These are phyloP conservation scores for Pelargonium nanum DNA, from an alignment of 345 rosid species.

Conservation along the genomic window DNA sequence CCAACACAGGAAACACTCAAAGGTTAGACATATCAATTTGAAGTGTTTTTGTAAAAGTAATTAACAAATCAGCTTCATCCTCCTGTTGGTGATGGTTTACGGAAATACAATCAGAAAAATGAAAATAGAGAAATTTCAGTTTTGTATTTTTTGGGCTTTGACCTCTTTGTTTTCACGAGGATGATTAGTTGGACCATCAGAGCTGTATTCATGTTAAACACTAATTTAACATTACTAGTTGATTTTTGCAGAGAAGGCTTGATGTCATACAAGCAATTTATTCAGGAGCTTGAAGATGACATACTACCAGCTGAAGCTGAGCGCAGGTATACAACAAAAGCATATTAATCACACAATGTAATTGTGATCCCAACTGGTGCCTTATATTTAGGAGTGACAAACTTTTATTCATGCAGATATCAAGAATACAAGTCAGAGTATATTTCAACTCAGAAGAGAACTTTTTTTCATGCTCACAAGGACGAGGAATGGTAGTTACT, in stretches of 20 bases:
- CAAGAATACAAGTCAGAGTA: slow-evolving; percentile 92
- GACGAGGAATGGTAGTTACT: slow-evolving; percentile 54
- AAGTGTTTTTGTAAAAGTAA: slow-evolving; percentile 2
- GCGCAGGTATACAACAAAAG: slow-evolving; percentile 46
- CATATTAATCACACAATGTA: background rate
- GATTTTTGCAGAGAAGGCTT: slow-evolving; percentile 73
- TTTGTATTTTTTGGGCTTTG: background rate
- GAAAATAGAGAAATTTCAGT: background rate
- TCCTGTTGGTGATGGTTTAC: background rate
- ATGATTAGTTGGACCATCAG: background rate
- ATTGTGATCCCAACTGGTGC: background rate
- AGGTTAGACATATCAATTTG: slow-evolving; percentile 35
- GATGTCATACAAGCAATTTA: slow-evolving; percentile 99
- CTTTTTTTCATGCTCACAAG: slow-evolving; percentile 63
- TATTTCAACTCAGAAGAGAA: slow-evolving; percentile 82
- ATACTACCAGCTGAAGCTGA: slow-evolving; percentile 95
- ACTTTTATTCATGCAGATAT: slow-evolving; percentile 48
- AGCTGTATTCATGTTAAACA: background rate
- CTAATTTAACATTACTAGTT: slow-evolving; percentile 2
- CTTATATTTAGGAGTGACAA: slow-evolving; percentile 5
- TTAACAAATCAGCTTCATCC: background rate
- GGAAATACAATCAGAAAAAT: background rate
- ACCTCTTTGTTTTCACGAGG: background rate
- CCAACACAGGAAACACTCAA: slow-evolving; percentile 21
- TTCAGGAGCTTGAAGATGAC: slow-evolving; percentile 99